Evolutionary conservation across 352 stramenopile genomes (phyloP).

Genomic region (Globisporangium cystogenes): DNA sequence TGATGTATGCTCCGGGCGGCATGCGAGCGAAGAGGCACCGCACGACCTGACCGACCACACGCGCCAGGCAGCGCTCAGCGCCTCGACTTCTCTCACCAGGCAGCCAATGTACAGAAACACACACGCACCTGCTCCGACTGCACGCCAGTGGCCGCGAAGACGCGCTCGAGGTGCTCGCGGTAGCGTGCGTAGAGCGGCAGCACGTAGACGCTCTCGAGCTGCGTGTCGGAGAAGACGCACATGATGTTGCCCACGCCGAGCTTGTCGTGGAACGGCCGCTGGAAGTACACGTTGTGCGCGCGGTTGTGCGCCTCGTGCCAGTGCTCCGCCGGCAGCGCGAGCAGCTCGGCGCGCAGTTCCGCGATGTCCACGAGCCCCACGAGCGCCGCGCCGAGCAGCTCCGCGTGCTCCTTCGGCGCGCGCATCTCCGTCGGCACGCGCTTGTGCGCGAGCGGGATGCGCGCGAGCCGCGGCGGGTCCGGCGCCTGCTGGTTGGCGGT

Average conservation of each 20-base stretch:
- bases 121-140: constrained; percentile 21
- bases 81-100: not conserved
- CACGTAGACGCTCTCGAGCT: constrained; percentile 89
- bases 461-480: constrained; percentile 25
- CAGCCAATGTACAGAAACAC: not conserved
- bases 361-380: constrained; percentile 33
- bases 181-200: constrained; percentile 86
- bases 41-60: constrained; percentile 45
- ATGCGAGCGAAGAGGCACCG: constrained; percentile 92
- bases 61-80: not conserved
- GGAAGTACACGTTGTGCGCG: constrained; percentile 82
- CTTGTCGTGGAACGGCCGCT: constrained; percentile 90
- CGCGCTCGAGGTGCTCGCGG: constrained; percentile 36
- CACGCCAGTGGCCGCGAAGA: constrained; percentile 68
- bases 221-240: constrained; percentile 96
- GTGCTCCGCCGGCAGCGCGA: constrained; percentile 25
- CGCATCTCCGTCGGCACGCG: constrained; percentile 50
- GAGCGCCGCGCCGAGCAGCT: constrained; percentile 35
- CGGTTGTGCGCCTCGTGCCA: constrained; percentile 47
- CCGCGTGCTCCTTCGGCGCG: constrained; percentile 25
- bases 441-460: constrained; percentile 48
- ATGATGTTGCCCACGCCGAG: constrained; percentile 96
- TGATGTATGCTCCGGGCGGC: constrained; percentile 90
- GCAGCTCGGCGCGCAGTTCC: constrained; percentile 26
- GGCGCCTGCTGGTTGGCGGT: constrained; percentile 21